A percentile compares a stretch with the other conserved stretches of the same genome.
These are phyloP conservation scores for Mallotus japonicus DNA, from an alignment of 441 rosid genomes.

Conservation along the genomic window DNA sequence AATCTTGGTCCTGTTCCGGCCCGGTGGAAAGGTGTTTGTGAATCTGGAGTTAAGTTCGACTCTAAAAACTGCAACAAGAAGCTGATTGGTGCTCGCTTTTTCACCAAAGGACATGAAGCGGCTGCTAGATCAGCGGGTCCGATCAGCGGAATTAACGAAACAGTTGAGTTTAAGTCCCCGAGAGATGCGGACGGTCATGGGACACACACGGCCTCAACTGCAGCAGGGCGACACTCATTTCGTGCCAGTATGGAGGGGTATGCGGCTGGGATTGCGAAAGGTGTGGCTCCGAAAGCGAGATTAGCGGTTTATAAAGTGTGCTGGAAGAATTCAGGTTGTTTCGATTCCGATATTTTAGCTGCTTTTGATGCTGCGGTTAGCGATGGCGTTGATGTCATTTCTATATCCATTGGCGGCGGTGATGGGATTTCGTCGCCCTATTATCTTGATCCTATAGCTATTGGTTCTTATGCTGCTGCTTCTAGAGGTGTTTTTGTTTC, in stretches of 20 bases:
- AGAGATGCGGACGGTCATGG: slow-evolving; percentile 92
- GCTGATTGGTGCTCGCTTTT: slow-evolving; percentile 69
- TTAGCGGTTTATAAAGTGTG: slow-evolving; percentile 74
- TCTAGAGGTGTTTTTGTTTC: slow-evolving; percentile 60
- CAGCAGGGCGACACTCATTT: slow-evolving; percentile 65
- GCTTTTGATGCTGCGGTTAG: slow-evolving; percentile 66
- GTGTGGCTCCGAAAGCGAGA: slow-evolving; percentile 77
- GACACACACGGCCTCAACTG: slow-evolving; percentile 85
- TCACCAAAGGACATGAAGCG: slow-evolving; percentile 71
- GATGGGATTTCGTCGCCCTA: slow-evolving; percentile 66
- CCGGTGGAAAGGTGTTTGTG: slow-evolving; percentile 67
- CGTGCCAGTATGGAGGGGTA: slow-evolving; percentile 71
- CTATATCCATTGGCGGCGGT: slow-evolving; percentile 71
- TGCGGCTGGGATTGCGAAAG: slow-evolving; percentile 73
- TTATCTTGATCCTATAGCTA: slow-evolving; percentile 74
- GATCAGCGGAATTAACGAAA: slow-evolving; percentile 55
- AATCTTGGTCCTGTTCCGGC: slow-evolving; percentile 68
- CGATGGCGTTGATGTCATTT: slow-evolving; percentile 70
- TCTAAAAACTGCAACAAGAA: slow-evolving; percentile 55
- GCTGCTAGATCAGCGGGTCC: slow-evolving; percentile 38
- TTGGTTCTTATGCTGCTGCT: slow-evolving; percentile 60
- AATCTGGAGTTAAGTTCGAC: slow-evolving; percentile 45
- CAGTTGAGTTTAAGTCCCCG: slow-evolving; percentile 70
- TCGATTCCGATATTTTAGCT: slow-evolving; percentile 71
- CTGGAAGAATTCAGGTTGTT: slow-evolving; percentile 74